Evolutionary conservation across 345 rosid species (phyloP).

Genomic region (Murraya koenigii): DNA sequence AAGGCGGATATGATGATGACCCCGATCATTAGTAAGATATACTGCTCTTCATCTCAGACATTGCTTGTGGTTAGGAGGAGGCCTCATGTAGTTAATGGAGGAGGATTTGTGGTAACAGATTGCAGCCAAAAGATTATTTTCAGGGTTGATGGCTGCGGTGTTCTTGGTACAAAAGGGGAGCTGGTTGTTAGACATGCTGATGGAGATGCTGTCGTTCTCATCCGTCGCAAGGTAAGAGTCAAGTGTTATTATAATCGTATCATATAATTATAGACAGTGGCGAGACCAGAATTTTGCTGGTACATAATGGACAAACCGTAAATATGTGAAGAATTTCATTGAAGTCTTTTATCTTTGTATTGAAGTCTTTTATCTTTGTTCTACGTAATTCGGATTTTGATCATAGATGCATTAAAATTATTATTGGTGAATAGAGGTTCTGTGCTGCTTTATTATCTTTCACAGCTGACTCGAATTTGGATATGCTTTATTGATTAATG

Average conservation of each 20-base stretch:
- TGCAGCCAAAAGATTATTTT: constrained; percentile 55
- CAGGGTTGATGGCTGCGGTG: constrained; percentile 81
- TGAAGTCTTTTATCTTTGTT: no score
- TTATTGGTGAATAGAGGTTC: background rate
- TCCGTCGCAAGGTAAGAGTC: constrained; percentile 62
- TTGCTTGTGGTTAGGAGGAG: constrained; percentile 66
- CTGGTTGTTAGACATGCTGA: constrained; percentile 48
- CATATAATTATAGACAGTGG: background rate
- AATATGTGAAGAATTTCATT: no score
- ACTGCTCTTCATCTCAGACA: constrained; percentile 54
- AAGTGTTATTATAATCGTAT: background rate
- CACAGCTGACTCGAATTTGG: background rate
- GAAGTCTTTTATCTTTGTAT: no score
- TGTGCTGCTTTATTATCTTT: background rate
- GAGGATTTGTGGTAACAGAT: constrained; percentile 88
- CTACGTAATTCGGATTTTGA: no score
- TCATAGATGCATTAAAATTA: no score
- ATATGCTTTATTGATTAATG: background rate
- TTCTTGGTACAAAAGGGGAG: constrained; percentile 61
- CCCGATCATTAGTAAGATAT: constrained; percentile 62
- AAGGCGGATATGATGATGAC: background rate
- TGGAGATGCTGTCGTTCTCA: constrained; percentile 63
- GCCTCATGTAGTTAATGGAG: constrained; percentile 72
- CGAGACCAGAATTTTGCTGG: background rate
- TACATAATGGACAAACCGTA: background rate